Conservation (phyloP, 1,284 basidiomycete genomes). For the Paramarasmius palmivorus region DNA sequence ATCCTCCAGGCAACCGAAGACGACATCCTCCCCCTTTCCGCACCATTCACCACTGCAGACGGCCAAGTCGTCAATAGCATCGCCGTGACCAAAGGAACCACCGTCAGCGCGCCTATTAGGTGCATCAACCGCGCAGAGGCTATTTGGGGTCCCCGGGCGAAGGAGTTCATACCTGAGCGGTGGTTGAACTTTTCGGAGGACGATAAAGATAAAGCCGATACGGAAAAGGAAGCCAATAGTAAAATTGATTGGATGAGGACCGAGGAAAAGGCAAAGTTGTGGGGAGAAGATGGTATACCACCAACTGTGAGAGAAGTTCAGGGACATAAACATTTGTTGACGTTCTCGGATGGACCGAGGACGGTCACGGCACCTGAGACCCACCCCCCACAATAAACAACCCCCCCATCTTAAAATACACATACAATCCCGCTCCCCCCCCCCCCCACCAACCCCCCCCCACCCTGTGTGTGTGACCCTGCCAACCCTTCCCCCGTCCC, state of each 20-base stretch:
- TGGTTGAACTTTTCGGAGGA: slow-evolving; percentile 29
- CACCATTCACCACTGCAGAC: slow-evolving; percentile 23
- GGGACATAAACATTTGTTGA: slow-evolving; percentile 43
- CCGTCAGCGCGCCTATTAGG: slow-evolving; percentile 32
- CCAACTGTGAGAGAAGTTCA: slow-evolving; percentile 34
- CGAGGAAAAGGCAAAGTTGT: too few relatives aligned
- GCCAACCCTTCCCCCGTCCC: too few relatives aligned
- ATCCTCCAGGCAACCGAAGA: slow-evolving; percentile 44
- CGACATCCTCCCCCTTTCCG: slow-evolving; percentile 51
- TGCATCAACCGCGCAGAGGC: slow-evolving; percentile 36
- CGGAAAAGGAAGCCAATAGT: too few relatives aligned
- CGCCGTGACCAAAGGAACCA: slow-evolving; percentile 35
- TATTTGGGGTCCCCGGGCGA: slow-evolving; percentile 40
- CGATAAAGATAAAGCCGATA: too few relatives aligned
- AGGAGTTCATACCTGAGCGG: slow-evolving; percentile 39
- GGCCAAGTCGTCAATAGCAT: slow-evolving; percentile 35
- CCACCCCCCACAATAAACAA: too few relatives aligned
- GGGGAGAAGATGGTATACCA: background rate
- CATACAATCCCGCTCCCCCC: too few relatives aligned
- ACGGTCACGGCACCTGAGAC: slow-evolving; percentile 45
- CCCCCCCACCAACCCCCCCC: too few relatives aligned
- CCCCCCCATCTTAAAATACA: too few relatives aligned
- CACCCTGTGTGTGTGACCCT: too few relatives aligned
- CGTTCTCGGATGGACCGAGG: slow-evolving; percentile 50
- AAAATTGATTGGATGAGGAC: too few relatives aligned